Evolutionary conservation across 1,139 yeast species (phyloP).

Genomic region (Saccharomyces hybrid): DNA sequence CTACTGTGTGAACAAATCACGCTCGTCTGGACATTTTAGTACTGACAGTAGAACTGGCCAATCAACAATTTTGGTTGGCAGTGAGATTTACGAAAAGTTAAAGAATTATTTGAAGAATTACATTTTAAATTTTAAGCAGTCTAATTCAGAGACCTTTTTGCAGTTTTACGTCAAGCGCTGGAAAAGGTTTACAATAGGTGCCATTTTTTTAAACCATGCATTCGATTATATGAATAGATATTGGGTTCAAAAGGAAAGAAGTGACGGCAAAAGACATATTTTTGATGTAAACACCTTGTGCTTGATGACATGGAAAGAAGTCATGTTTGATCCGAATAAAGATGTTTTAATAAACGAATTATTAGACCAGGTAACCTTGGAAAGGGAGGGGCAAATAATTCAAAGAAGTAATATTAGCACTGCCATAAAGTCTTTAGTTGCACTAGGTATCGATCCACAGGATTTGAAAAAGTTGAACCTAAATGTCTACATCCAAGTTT

Average conservation of each 20-base stretch:
- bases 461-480: constrained; percentile 82
- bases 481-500: constrained; percentile 70
- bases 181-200: constrained; percentile 87
- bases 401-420: constrained; percentile 60
- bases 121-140: constrained; percentile 42
- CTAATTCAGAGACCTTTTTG: constrained; percentile 60
- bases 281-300: constrained; percentile 89
- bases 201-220: constrained; percentile 85
- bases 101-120: constrained; percentile 59
- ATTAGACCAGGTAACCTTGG: constrained; percentile 64
- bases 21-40: constrained; percentile 39
- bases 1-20: constrained; percentile 81
- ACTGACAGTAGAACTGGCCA: constrained; percentile 29
- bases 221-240: constrained; percentile 93
- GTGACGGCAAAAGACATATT: constrained; percentile 87
- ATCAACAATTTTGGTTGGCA: constrained; percentile 56
- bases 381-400: constrained; percentile 73
- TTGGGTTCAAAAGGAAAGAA: constrained; percentile 96
- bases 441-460: constrained; percentile 66
- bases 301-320: constrained; percentile 79
- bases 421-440: constrained; percentile 78
- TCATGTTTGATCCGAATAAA: constrained; percentile 65
- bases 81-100: constrained; percentile 74
- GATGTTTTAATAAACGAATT: constrained; percentile 60
- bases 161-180: constrained; percentile 83